Base-by-base conservation (phyloP, 164 flowering plant species). In the Stephania cephalantha region DNA sequence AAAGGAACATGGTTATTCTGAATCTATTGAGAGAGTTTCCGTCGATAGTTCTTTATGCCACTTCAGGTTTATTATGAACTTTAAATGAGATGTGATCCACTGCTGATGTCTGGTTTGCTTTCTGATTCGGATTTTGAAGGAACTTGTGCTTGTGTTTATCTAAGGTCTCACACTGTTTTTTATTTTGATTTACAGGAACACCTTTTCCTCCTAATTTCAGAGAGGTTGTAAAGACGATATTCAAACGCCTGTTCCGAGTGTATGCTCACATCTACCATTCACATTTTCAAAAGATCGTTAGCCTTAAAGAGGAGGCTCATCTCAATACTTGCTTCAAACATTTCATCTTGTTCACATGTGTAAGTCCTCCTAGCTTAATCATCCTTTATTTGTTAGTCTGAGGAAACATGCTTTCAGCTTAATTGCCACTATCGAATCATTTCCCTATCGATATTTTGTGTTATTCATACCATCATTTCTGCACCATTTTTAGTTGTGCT, bases 321-420 rank as follows among this genome's bases (percentile, higher is more conserved):
- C 85, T 95, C 65, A 95, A 95, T 76, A 96, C 99, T 61, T 96
- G 99, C 88, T 96, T 96, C 93, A 96, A 96, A 88, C 99, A 96
- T 87, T 96, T 96, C 82, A 93, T 96, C 78, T 86, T 96, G 12
- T 96, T 96, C 77, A 94, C 99, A 42, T 85, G 85, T 86, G 98
- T 93, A 88, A 93, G 98, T 80, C 17, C 69, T 80, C 76, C 18
- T 52, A 72, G 50, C 68, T 64, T 65, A 18, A 18, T 53, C 22
- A 11, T 46, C 13, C 11, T 61, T 17, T 35, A 35, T 35, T 35
- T 35, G 42, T 35, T 35, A 35, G 42, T 35, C 42, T 42, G 25
- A 15, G 29, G 6, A 15, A 29, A 52, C 65, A 71, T 22, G 13
- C 9, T 29, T 13, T 50, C 15, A 53, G 22, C n/a, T n/a, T 45